Evolutionary conservation across 2,329 filamentous ascomycete species (phyloP), one percentile per base, ranked within the genome.

Genomic region (Fusarium sarcochroum): DNA sequence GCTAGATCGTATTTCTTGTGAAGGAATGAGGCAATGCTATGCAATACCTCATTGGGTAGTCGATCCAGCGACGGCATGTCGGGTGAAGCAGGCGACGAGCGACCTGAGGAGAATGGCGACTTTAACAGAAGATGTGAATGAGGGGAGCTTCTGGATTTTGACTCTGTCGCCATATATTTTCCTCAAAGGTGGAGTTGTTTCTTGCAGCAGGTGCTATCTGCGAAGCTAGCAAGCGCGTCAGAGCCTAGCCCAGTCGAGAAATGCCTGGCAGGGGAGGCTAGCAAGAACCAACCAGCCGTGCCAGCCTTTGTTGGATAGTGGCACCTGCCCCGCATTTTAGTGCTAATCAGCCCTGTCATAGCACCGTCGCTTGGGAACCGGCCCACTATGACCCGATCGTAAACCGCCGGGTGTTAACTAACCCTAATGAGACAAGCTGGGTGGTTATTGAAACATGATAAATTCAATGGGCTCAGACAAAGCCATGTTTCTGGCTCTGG

Each of bases 21-120:
- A 18, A 75, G 55, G 51, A 68, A 69, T 15, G 61, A 71, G 50
- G 70, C 71, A 53, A 75, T 74, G 45, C 35, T 56, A 37, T 73
- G 66, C 21, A 75, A 48, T 21, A 75, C 73, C 60, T 75, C 76
- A 40, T 76, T 77, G 6, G 67, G 76, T 25, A 76, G 69, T 58
- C 75, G 72, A 51, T 75, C 74, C 60, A 77, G 70, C 60, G 75
- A 76, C 55, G 73, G 64, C 67, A 75, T 76, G 54, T 63, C 66
- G 50, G 56, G 72, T 37, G 57, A 63, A 45, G 52, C 63, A 63
- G 54, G 55, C 63, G 66, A 60, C 61, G 30, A 60, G 32, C 47
- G 57, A 50, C 58, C 50, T 52, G 60, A 47, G 55, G 54, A 25
- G 32, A 42, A 52, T 44, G 41, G 23, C 50, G 49, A 46, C 42